A percentile compares a stretch with the other conserved stretches of the same genome.
Conservation (phyloP, 31 red algal genomes). For the Odonthalia washingtoniensis region DNA sequence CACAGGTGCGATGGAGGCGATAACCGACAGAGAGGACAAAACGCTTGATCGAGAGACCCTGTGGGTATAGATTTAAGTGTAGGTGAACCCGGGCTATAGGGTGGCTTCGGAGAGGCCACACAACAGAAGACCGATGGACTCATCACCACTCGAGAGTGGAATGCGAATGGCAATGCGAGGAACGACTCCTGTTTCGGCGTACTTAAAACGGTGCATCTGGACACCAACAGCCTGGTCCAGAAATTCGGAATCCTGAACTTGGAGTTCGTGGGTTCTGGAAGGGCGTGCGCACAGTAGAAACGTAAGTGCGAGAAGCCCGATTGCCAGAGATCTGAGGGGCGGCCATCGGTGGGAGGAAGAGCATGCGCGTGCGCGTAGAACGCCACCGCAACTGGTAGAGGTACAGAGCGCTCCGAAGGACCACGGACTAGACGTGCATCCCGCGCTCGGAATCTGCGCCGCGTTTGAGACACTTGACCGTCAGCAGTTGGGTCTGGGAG, state of each 20-base stretch:
- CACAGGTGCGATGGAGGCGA: background rate
- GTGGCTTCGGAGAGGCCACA: constrained; percentile 13
- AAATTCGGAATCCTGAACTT: background rate
- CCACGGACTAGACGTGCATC: background rate
- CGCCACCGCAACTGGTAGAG: constrained; percentile 23
- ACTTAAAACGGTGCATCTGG: constrained; percentile 40
- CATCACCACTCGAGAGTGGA: background rate
- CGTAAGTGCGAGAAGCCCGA: background rate
- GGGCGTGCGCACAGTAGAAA: constrained; percentile 25
- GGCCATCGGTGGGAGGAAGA: background rate
- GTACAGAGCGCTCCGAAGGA: constrained; percentile 24
- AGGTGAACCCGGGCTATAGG: background rate
- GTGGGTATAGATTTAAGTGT: background rate
- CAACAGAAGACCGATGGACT: constrained; percentile 7
- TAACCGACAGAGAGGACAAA: background rate
- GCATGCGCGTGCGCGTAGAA: background rate
- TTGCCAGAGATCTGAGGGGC: background rate
- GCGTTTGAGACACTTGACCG: background rate
- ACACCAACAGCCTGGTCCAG: background rate
- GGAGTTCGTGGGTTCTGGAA: background rate
- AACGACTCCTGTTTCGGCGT: constrained; percentile 6
- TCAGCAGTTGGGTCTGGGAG: constrained; percentile 16
- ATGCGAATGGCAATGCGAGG: constrained; percentile 38
- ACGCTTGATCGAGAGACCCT: background rate
- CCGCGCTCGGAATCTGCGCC: constrained; percentile 18